These are phyloP conservation scores for Lasiosphaeria miniovina DNA, from an alignment of 495 filamentous ascomycete species.

Conservation along the genomic window DNA sequence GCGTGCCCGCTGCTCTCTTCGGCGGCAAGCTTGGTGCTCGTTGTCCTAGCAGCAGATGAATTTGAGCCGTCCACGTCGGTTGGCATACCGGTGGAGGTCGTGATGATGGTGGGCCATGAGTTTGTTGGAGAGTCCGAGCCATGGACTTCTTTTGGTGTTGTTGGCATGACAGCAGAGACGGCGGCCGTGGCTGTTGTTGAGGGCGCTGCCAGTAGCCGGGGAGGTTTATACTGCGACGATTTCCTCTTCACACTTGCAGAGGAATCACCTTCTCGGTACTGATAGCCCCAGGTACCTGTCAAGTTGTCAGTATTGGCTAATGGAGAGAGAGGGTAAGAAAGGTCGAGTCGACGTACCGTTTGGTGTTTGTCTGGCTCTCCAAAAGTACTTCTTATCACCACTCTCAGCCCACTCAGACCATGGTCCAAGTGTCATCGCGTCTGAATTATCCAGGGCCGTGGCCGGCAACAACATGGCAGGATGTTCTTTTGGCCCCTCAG, in stretches of 20 bases:
- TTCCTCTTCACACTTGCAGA: neutral
- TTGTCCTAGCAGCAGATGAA: conserved; percentile 2
- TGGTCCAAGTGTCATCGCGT: neutral
- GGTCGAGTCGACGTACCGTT: conserved; percentile 9
- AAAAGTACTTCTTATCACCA: conserved; percentile 13
- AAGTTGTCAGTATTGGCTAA: neutral
- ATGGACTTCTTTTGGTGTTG: neutral
- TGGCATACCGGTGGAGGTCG: conserved; percentile 17
- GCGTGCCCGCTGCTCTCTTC: too few relatives aligned
- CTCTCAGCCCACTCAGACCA: conserved; percentile 22
- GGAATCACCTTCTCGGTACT: conserved; percentile 7
- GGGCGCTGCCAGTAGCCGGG: neutral
- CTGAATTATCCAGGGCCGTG: conserved; percentile 6
- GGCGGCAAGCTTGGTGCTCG: neutral
- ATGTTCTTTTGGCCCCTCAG: neutral
- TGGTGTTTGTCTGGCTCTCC: conserved; percentile 13
- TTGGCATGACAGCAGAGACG: neutral
- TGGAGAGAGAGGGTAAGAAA: neutral
- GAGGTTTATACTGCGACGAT: neutral
- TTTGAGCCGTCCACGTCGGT: conserved; percentile 8
- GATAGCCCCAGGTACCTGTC: conserved; percentile 15
- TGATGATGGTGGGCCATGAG: conserved; percentile 19
- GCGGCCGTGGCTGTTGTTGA: too few relatives aligned
- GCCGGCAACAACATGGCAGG: neutral
- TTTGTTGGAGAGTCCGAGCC: conserved; percentile 9